These are phyloP conservation scores for Cyberlindnera japonica DNA, from an alignment of 805 yeast genomes.

Conservation along the genomic window DNA sequence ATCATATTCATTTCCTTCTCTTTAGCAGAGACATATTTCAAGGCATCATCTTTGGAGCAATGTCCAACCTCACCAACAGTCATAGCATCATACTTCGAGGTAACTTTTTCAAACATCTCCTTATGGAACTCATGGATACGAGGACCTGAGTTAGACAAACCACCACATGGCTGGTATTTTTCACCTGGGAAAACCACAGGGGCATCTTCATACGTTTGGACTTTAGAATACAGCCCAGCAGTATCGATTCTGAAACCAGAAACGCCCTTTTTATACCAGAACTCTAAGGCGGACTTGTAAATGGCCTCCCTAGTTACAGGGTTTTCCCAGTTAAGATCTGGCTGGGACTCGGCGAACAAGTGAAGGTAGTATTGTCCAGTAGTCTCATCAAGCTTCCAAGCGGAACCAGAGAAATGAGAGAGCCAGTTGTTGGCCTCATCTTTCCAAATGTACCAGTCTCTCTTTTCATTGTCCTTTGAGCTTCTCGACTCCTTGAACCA, in stretches of 20 bases:
- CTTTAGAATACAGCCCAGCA: slow-evolving; percentile 50
- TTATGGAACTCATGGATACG: slow-evolving; percentile 55
- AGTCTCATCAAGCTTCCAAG: slow-evolving; percentile 53
- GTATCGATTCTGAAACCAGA: slow-evolving; percentile 60
- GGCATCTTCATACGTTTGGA: slow-evolving; percentile 43
- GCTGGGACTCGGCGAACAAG: slow-evolving; percentile 51
- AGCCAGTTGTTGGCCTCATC: slow-evolving; percentile 56
- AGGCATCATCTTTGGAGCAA: slow-evolving; percentile 38
- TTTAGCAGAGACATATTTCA: slow-evolving; percentile 38
- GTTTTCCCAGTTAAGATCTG: slow-evolving; percentile 62
- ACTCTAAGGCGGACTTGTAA: slow-evolving; percentile 44
- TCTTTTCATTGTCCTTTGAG: slow-evolving; percentile 49
- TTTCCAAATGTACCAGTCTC: slow-evolving; percentile 62
- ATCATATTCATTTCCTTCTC: slow-evolving; percentile 39
- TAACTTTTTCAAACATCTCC: slow-evolving; percentile 43
- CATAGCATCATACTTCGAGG: slow-evolving; percentile 46
- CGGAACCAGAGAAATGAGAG: slow-evolving; percentile 49
- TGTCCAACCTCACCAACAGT: slow-evolving; percentile 56
- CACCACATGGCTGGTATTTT: slow-evolving; percentile 38
- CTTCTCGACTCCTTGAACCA: slow-evolving; percentile 58
- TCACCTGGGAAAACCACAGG: background rate
- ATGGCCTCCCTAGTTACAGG: slow-evolving; percentile 31
- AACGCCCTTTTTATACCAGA: slow-evolving; percentile 54
- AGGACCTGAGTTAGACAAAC: slow-evolving; percentile 43
- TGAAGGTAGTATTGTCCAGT: slow-evolving; percentile 55